Evolutionary conservation across 805 yeast genomes (phyloP).

Genomic region (Lachancea fermentati): DNA sequence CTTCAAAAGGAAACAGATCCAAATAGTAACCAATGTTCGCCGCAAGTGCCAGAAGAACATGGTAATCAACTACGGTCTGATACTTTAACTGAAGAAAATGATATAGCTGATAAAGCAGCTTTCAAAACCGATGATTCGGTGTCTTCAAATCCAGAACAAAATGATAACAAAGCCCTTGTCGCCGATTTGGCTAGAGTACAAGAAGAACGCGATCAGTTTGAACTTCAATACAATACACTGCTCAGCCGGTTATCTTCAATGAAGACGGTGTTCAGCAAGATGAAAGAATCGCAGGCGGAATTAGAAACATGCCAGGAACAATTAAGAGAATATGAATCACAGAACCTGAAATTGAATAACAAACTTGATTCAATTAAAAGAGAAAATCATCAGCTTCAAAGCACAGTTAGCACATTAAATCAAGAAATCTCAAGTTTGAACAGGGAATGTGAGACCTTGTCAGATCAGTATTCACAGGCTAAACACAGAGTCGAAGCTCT

Average conservation of each 20-base stretch:
- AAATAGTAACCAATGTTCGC: too few species aligned
- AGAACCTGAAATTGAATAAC: constrained; percentile 34
- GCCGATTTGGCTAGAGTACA: constrained; percentile 33
- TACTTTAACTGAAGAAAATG: constrained; percentile 7
- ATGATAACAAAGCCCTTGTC: constrained; percentile 16
- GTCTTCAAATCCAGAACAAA: constrained; percentile 5
- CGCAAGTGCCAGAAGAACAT: too few species aligned
- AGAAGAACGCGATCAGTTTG: constrained; percentile 51
- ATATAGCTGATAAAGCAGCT: constrained; percentile 1
- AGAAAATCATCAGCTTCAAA: constrained; percentile 32
- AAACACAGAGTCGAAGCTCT: constrained; percentile 37
- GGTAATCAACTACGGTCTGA: too few species aligned
- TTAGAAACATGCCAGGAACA: constrained; percentile 51
- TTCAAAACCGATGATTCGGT: constrained; percentile 6
- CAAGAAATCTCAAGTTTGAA: constrained; percentile 44
- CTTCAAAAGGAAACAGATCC: neutral
- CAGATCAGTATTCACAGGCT: constrained; percentile 48
- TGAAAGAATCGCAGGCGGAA: constrained; percentile 65
- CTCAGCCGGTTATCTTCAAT: constrained; percentile 61
- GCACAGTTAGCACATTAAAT: constrained; percentile 34
- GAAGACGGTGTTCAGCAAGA: constrained; percentile 66
- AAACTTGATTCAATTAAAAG: constrained; percentile 30
- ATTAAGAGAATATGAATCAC: constrained; percentile 42
- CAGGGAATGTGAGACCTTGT: constrained; percentile 45
- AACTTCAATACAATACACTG: constrained; percentile 55